A percentile compares a stretch with the other conserved stretches of the same genome.
Evolutionary conservation across 257 asterid genomes (phyloP).

Genomic region (Solanum chmielewskii): DNA sequence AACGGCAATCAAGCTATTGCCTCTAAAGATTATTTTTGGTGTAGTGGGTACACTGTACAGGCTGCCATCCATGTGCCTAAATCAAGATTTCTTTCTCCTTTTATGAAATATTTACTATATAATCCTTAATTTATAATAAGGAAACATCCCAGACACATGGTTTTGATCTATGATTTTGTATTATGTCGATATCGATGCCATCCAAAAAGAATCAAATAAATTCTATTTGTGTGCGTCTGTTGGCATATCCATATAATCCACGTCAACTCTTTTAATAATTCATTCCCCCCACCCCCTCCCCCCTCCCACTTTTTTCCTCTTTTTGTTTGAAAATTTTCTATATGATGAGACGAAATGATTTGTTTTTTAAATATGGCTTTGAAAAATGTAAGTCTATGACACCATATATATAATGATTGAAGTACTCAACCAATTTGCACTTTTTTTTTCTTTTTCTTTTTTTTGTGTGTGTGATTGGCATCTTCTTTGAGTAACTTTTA

Average conservation of each 20-base stretch:
- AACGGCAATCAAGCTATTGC: too few relatives aligned
- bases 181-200: neutral
- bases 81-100: neutral
- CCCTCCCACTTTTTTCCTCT: too few relatives aligned
- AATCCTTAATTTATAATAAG: neutral
- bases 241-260: neutral
- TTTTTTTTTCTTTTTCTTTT: too few relatives aligned
- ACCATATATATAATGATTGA: too few relatives aligned
- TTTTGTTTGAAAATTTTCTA: too few relatives aligned
- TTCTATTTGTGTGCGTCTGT: neutral
- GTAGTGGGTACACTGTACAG: too few relatives aligned
- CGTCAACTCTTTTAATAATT: neutral
- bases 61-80: neutral
- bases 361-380: too few relatives aligned
- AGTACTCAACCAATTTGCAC: too few relatives aligned
- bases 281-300: too few relatives aligned
- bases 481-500: neutral
- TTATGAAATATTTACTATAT: neutral
- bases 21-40: too few relatives aligned
- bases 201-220: neutral
- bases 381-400: too few relatives aligned
- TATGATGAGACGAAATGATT: too few relatives aligned
- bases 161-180: neutral
- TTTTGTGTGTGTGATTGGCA: neutral
- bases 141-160: neutral